Evolutionary conservation across 805 yeast genomes (phyloP).

Genomic region (Wickerhamiella sorbophila): DNA sequence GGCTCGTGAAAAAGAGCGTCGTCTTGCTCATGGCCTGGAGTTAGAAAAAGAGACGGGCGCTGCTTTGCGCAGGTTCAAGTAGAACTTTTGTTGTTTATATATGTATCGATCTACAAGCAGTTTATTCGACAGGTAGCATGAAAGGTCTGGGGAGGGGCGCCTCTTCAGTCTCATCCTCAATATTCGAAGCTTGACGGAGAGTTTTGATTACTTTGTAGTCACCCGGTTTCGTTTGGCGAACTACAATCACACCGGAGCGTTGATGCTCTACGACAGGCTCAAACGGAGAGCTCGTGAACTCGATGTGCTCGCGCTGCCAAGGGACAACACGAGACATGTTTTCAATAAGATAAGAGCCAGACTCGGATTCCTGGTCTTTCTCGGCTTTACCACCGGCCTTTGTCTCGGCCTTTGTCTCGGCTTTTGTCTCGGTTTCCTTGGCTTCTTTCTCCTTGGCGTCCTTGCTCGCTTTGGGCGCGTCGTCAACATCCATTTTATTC

Average conservation of each 20-base stretch:
- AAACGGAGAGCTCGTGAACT: constrained; percentile 60
- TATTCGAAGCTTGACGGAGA: constrained; percentile 77
- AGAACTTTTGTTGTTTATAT: not conserved
- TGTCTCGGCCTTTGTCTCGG: constrained; percentile 17
- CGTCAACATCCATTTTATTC: constrained; percentile 21
- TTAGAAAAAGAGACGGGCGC: constrained; percentile 17
- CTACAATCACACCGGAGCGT: constrained; percentile 24
- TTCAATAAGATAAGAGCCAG: constrained; percentile 46
- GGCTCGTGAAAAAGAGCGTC: constrained; percentile 13
- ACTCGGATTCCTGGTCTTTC: constrained; percentile 24
- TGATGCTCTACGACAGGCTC: constrained; percentile 46
- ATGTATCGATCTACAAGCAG: not conserved
- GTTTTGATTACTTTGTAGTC: constrained; percentile 62
- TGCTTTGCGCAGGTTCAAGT: constrained; percentile 17
- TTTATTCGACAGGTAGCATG: constrained; percentile 12
- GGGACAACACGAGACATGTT: constrained; percentile 87
- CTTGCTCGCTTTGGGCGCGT: constrained; percentile 16
- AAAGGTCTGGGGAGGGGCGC: constrained; percentile 34
- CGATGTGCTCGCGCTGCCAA: constrained; percentile 66
- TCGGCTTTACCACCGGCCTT: constrained; percentile 16
- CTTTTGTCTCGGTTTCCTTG: constrained; percentile 20
- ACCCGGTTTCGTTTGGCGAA: constrained; percentile 19
- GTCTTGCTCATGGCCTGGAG: constrained; percentile 12
- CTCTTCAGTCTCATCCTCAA: constrained; percentile 49
- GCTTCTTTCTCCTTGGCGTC: constrained; percentile 15